phyloP scores from a whole-genome alignment of 306 rosid genomes.

The Sesbania bispinosa region DNA sequence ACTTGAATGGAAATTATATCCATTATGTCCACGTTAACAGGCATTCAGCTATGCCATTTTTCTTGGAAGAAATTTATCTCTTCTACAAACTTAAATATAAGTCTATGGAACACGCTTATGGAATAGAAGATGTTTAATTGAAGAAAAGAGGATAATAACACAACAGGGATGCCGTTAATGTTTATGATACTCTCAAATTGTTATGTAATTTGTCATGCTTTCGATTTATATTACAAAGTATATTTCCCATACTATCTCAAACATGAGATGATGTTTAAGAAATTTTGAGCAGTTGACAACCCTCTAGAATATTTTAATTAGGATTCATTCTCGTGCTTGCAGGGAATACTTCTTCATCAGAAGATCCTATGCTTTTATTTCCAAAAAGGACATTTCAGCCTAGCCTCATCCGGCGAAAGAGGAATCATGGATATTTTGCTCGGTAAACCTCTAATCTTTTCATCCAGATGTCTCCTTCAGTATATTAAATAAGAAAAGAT shows the following conservation, averaged over 20 bases:
- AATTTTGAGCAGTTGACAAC: slow-evolving; percentile 1
- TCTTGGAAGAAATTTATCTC: too few relatives aligned
- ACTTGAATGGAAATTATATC: too few relatives aligned
- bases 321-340: slow-evolving; percentile 15
- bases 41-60: too few relatives aligned
- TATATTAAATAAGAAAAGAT: background rate
- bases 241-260: background rate
- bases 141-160: background rate
- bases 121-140: background rate
- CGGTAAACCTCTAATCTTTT: slow-evolving; percentile 47
- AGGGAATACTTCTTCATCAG: slow-evolving; percentile 56
- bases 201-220: background rate
- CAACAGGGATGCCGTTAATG: background rate
- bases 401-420: slow-evolving; percentile 71
- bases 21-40: too few relatives aligned
- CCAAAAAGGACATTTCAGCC: slow-evolving; percentile 93
- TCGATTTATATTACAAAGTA: background rate
- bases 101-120: too few relatives aligned
- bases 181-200: background rate
- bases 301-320: background rate
- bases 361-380: slow-evolving; percentile 75
- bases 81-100: too few relatives aligned
- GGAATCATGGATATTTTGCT: slow-evolving; percentile 92
- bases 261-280: background rate
- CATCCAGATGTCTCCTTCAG: background rate